Base-by-base conservation (phyloP, 805 yeast species). In the Wickerhamomyces bovis region DNA sequence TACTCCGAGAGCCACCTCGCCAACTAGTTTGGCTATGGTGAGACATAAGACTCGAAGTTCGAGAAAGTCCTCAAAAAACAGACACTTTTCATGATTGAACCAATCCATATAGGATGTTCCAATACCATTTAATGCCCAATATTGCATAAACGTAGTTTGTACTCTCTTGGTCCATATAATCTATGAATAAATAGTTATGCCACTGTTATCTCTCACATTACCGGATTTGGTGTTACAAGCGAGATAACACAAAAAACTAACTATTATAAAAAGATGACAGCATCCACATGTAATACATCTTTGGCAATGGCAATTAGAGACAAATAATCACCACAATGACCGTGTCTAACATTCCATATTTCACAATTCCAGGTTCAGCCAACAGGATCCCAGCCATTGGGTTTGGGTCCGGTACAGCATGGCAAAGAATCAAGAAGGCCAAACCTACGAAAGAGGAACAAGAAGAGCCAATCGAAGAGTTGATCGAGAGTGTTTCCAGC, bases 341-440 rank as follows among this genome's bases (percentile, higher is more conserved):
- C 19, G 19, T 33, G 11, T 18, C 40, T 11, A n/a, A 44, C 13
- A 43, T 49, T 28, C 57, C 59, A 11, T 46, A 48, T 2, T 33
- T 48, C 18, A 44, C 58, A 63, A 44, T 53, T 16, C 41, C 43
- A 33, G 38, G 63, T 73, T 77, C 68, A 39, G 73, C 71, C 10
- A 52, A 54, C 43, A 45, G 60, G 36, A 66, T 72, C 36, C 76
- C 76, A 6, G 69, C 71, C 5, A 56, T 71, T 15, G 76, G 67
- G 4, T 71, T 64, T 53, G 77, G 77, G 16, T 57, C 70, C 6
- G 63, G 63, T 7, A 70, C 75, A 42, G 67, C 66, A 45, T 72
- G 77, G 77, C 73, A 74, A 33, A 63, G 60, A 54, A 60, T 53
- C 20, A 53, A 53, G 18, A 55, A 57, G 25, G 42, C 42, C 4